Evolutionary conservation across 495 filamentous ascomycete species (phyloP), one percentile per base, ranked within the genome.

Genomic region (Margaritispora aquatica): DNA sequence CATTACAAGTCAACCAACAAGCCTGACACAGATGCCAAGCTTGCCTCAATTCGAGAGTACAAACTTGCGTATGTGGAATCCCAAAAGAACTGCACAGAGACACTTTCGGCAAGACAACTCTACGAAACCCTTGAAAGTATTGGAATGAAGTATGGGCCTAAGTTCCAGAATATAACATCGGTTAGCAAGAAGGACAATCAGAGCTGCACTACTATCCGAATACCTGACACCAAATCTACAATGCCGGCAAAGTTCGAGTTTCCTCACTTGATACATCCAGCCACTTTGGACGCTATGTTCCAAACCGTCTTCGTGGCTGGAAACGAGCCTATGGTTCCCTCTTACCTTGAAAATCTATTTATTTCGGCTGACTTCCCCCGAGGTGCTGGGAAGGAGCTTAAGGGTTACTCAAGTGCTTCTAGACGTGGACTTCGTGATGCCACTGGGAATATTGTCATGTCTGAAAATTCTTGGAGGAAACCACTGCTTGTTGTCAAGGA

Each of bases 221-320:
- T 78, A 10, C 75, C 73, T 0, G 75, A 80, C 52, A 71, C 73
- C 3, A 59, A 58, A 26, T 62, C 66, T 0, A 52, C 63, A 3
- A 79, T 79, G 77, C 75, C 78, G 1, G 66, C 66, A 24, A 36
- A 70, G 5, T 74, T 71, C 55, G 69, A 77, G 56, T 70, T 66
- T 67, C 61, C 62, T 1, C 75, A 76, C 55, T 22, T 80, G 13
- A 70, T 81, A n/a, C 79, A 82, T 55, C 80, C 80, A 0, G 73
- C 71, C 1, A 80, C 77, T 0, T 44, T 77, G 8, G 75, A 76
- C 51, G 69, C 69, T 0, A 63, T 75, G 0, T 67, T 75, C 23
- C 74, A 76, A n/a, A 63, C 68, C 0, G 66, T 68, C 21, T 29
- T 52, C 24, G 13, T 21, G 1, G 22, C 50, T 52, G 7, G 15